Evolutionary conservation across 257 asterid species (phyloP), one percentile per base, ranked within the genome.

Genomic region (Jacaranda mimosifolia): DNA sequence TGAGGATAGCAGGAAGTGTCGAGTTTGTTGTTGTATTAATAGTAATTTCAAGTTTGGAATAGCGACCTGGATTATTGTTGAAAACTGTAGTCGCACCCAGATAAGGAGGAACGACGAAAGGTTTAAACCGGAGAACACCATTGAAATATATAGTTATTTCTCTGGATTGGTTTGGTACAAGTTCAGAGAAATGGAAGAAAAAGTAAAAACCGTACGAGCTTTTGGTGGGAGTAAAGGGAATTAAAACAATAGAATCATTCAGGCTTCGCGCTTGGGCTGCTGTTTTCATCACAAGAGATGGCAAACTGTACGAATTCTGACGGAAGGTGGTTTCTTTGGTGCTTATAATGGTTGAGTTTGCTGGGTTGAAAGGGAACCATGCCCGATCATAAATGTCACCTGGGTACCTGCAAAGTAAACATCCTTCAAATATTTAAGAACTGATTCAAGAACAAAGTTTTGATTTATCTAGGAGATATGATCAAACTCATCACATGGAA

Each of bases 1-100:
- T 83, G 45, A 85, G 39, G 63, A 85, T 40, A 2, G 89, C 85
- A 1, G 85, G 89, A 55, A 65, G 53, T 18, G 38, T 46, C 4
- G 5, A 59, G 48, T 56, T 1, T 6, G 3, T 18, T 70, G 63
- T 49, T 55, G 76, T 12, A 12, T 21, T 12, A 9, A 51, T 32
- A 3, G 6, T 3, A 19, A 39, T 13, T 26, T 60, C 18, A 45
- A 43, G 43, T 14, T n/a, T 19, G 8, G 1, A 4, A 38, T 2
- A 51, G n/a, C 5, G 63, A 8, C 19, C n/a, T n/a, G 76, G 76
- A 1, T 0, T 13, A 6, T 4, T 15, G 52, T 0, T 26, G 62
- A 6, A 19, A 2, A 69, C 14, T 4, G 60, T 46, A 32, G 1
- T 0, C 8, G 2, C 21, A 1, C 14, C 3, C 17, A 17, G 63